phyloP scores from a whole-genome alignment of 257 asterid species.

The Fraxinus excelsior region DNA sequence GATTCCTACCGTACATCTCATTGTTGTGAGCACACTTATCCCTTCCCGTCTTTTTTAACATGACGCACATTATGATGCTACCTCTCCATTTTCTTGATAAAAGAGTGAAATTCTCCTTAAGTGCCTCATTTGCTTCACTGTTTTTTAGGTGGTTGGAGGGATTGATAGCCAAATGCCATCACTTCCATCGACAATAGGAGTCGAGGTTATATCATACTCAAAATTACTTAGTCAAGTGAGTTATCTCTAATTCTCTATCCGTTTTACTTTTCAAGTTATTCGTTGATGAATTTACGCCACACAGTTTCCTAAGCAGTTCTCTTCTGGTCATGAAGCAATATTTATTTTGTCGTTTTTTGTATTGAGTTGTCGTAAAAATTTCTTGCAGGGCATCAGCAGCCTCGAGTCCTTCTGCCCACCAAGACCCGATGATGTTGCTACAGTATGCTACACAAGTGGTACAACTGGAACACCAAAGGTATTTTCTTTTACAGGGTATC shows the following conservation, averaged over 20 bases:
- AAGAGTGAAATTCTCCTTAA: neutral
- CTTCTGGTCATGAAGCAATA: neutral
- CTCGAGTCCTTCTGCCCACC: constrained; percentile 68
- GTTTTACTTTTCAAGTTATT: neutral
- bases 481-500: constrained; percentile 1
- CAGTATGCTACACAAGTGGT: constrained; percentile 89
- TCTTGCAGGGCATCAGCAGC: constrained; percentile 50
- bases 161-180: constrained; percentile 61
- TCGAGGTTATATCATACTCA: constrained; percentile 56
- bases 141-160: constrained; percentile 72
- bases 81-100: neutral
- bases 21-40: constrained; percentile 60
- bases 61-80: neutral
- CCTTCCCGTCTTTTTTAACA: neutral
- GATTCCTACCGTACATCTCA: constrained; percentile 56
- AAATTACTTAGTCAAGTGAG: constrained; percentile 45
- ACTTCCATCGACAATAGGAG: constrained; percentile 55
- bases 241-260: neutral
- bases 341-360: neutral
- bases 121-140: constrained; percentile 5
- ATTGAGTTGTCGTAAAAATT: neutral
- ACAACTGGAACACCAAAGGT: constrained; percentile 93
- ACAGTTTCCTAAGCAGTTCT: neutral
- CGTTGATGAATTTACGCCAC: neutral
- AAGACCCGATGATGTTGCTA: constrained; percentile 57